phyloP scores from a whole-genome alignment of 768 basidiomycete species.

The Serendipita indica region DNA sequence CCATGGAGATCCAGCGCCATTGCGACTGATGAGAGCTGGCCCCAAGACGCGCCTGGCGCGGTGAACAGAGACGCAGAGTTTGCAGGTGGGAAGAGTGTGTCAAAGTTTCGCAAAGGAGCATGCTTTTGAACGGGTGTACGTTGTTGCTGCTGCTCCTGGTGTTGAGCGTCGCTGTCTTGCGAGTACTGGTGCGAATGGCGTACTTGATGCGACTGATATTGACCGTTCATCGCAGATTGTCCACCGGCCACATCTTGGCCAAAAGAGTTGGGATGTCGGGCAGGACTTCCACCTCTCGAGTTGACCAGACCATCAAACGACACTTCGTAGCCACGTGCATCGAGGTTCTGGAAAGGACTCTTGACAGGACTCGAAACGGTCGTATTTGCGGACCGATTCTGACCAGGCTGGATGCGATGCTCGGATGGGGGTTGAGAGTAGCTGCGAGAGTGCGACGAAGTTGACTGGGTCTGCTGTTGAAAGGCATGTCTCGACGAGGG shows the following conservation, averaged over 20 bases:
- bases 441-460: background rate
- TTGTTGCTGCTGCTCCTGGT: background rate
- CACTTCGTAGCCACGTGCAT: background rate
- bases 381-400: background rate
- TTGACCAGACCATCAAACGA: background rate
- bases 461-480: background rate
- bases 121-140: conserved; percentile 7
- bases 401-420: background rate
- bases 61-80: background rate
- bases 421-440: conserved; percentile 5
- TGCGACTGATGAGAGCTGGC: background rate
- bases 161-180: background rate
- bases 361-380: conserved; percentile 6
- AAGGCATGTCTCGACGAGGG: background rate
- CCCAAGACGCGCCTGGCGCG: background rate
- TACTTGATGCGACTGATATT: background rate
- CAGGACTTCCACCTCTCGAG: background rate
- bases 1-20: conserved; percentile 4
- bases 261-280: background rate
- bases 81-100: background rate
- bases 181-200: background rate
- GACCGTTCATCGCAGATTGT: background rate
- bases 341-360: background rate
- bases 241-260: background rate
- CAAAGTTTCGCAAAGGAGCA: background rate